phyloP scores from a whole-genome alignment of 129 eudicot genomes.

The Cynara cardunculus region DNA sequence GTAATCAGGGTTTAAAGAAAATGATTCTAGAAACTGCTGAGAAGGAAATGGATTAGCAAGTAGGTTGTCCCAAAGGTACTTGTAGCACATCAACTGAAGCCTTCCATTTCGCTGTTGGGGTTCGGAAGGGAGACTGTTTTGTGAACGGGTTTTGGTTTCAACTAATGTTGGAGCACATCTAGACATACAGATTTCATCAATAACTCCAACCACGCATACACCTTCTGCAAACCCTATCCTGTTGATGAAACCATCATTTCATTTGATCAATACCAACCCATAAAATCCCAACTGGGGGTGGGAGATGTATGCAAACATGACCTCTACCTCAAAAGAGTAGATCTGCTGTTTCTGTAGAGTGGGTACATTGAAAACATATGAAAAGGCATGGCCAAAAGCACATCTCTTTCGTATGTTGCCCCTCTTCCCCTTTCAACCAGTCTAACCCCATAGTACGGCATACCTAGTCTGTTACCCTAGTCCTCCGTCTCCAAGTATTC shows the following conservation, averaged over 20 bases:
- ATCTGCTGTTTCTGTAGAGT: no score
- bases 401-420: no score
- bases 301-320: no score
- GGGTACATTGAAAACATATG: no score
- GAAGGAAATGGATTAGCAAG: slow-evolving; percentile 53
- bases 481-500: no score
- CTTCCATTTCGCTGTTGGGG: slow-evolving; percentile 84
- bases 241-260: slow-evolving; percentile 20
- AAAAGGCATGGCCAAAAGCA: no score
- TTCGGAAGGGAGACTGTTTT: slow-evolving; percentile 59
- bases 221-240: slow-evolving; percentile 85
- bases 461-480: no score
- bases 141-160: slow-evolving; percentile 82
- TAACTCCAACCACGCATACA: slow-evolving; percentile 76
- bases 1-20: slow-evolving; percentile 57
- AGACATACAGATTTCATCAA: slow-evolving; percentile 76
- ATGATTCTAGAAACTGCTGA: slow-evolving; percentile 46
- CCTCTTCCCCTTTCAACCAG: no score
- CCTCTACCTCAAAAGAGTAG: no score
- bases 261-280: not conserved
- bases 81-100: slow-evolving; percentile 92
- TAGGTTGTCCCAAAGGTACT: slow-evolving; percentile 68
- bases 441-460: no score
- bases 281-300: no score
- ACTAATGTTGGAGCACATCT: slow-evolving; percentile 49